Conservation (phyloP, 2,329 filamentous ascomycete genomes). For the Botrytis squamosa region DNA sequence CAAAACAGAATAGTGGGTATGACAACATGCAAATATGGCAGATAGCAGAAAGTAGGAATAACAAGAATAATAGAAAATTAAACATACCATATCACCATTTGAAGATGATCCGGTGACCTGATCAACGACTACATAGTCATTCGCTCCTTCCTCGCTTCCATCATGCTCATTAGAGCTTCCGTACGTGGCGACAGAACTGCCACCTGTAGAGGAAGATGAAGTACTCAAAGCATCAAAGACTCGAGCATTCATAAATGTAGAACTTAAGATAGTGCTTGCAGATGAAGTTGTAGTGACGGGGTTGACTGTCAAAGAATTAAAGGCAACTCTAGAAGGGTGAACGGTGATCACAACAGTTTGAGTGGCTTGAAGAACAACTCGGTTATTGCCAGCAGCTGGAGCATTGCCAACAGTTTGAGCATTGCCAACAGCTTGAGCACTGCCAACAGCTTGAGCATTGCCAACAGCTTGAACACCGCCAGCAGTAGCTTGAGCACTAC, state of each 20-base stretch:
- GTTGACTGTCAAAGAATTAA: neutral
- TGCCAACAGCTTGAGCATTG: too few species aligned
- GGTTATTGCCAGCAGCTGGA: too few species aligned
- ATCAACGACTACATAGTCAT: neutral
- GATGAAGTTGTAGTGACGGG: neutral
- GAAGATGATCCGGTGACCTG: neutral
- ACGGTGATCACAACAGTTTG: neutral
- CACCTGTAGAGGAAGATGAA: neutral
- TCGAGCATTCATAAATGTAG: too few species aligned
- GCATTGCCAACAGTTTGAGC: too few species aligned
- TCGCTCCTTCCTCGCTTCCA: neutral
- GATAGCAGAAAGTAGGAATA: neutral
- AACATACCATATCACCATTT: neutral
- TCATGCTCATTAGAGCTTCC: too few species aligned
- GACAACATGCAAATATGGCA: neutral
- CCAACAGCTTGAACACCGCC: too few species aligned
- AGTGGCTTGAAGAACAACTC: too few species aligned
- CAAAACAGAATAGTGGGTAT: neutral
- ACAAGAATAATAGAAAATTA: neutral
- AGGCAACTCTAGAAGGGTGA: too few species aligned
- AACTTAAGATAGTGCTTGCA: neutral
- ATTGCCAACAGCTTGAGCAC: too few species aligned
- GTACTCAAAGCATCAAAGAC: too few species aligned
- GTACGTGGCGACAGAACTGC: neutral
- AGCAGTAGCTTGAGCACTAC: too few species aligned